Base-by-base conservation (phyloP, 202 grass and related monocot species). In the Schoenoplectus triqueter region DNA sequence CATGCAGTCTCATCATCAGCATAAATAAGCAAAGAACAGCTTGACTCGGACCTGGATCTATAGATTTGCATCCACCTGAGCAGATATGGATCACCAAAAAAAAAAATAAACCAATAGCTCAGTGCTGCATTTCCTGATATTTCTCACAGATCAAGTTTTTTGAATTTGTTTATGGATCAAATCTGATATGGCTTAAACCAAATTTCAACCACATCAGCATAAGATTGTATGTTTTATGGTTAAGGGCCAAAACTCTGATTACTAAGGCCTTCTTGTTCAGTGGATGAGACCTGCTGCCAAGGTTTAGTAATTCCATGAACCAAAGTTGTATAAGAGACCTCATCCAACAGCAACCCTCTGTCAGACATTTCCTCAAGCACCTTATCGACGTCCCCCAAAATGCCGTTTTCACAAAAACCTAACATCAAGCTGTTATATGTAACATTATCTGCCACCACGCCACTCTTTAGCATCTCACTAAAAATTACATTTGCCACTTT, bases 401-500 rank as follows among this genome's bases (percentile, higher is more conserved):
- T 84, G 48, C 90, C 89, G 39, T 76, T 80, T 82, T 91, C 83
- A 61, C 79, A 93, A 66, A 64, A 89, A 49, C 83, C 87, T 85
- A 87, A 83, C 79, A 93, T 88, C 75, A 93, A 62, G 71, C 86
- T 80, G 69, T 93, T 91, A 69, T 90, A 94, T 59, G 95, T 90
- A 83, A 91, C 70, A 86, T 62, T 83, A 85, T 94, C 91, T 86
- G 91, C 92, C 87, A 89, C 66, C 89, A 97, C 86, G 18, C 88
- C 89, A 46, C 63, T 87, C 80, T 82, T 80, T 80, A 92, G 54
- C 95, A 97, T 97, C 85, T 97, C 88, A 41, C 88, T 86, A 80
- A 94, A 87, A 92, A 91, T 87, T 82, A 89, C 87, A 84, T 83
- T 90, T n/a, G 92, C 95, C 82, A 84, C 88, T 83, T 90, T 75